Conservation (phyloP, 805 yeast species). For the Lachancea quebecensis region DNA sequence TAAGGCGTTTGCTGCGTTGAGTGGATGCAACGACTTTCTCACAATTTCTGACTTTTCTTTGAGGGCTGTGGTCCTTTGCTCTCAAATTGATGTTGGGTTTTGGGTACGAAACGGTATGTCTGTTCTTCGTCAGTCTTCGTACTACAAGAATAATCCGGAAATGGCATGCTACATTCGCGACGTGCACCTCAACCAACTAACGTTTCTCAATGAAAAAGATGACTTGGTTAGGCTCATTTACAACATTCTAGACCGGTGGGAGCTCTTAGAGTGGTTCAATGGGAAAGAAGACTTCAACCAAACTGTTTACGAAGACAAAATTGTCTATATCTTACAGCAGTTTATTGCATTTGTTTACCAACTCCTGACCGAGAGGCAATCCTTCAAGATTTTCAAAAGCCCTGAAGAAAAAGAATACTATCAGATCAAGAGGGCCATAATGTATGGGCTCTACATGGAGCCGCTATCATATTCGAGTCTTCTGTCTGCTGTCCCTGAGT, state of each 20-base stretch:
- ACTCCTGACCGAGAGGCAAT: constrained; percentile 61
- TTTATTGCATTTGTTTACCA: constrained; percentile 65
- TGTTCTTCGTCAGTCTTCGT: constrained; percentile 43
- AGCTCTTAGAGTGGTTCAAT: constrained; percentile 43
- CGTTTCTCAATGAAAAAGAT: constrained; percentile 47
- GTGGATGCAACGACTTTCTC: constrained; percentile 33
- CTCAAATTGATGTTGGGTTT: constrained; percentile 56
- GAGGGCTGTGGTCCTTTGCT: constrained; percentile 51
- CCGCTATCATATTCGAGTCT: constrained; percentile 51
- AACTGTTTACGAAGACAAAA: constrained; percentile 43
- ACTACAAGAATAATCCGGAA: constrained; percentile 43
- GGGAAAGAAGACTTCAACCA: constrained; percentile 31
- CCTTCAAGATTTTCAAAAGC: constrained; percentile 40
- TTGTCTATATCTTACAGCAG: constrained; percentile 68
- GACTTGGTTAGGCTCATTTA: constrained; percentile 50
- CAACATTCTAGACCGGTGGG: constrained; percentile 54
- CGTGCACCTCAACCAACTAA: constrained; percentile 59
- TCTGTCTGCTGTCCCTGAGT: constrained; percentile 30
- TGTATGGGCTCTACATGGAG: constrained; percentile 43
- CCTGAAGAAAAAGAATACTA: constrained; percentile 26
- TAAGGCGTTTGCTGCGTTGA: constrained; percentile 18
- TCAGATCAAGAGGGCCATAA: constrained; percentile 37
- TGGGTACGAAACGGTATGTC: constrained; percentile 72
- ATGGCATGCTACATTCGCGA: constrained; percentile 63
- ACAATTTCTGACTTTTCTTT: constrained; percentile 50